Evolutionary conservation across 2,329 filamentous ascomycete genomes (phyloP).

Genomic region (Drechmeria coniospora): DNA sequence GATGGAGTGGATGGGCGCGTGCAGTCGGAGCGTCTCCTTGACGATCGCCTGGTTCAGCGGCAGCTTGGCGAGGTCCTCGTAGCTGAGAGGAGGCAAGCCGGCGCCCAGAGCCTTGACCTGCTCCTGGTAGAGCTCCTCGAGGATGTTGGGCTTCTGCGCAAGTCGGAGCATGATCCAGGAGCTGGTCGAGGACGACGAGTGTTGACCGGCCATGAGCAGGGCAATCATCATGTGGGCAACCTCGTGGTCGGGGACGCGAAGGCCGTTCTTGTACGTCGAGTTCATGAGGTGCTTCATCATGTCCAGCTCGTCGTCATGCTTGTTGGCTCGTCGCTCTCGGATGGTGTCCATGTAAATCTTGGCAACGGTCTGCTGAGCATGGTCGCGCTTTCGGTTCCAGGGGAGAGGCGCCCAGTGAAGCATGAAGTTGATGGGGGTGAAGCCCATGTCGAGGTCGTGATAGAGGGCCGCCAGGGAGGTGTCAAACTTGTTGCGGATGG

Average conservation of each 20-base stretch:
- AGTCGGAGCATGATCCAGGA: constrained; percentile 77
- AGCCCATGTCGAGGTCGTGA: constrained; percentile 82
- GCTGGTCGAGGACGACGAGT: constrained; percentile 71
- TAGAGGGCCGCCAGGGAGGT: constrained; percentile 67
- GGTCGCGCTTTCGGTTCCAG: constrained; percentile 72
- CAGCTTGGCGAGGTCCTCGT: constrained; percentile 64
- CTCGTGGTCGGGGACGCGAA: constrained; percentile 63
- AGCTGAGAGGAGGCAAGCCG: constrained; percentile 59
- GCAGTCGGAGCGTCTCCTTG: constrained; percentile 81
- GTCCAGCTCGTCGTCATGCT: constrained; percentile 42
- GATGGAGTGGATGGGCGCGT: constrained; percentile 90
- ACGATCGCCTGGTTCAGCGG: constrained; percentile 72
- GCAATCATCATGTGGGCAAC: constrained; percentile 91
- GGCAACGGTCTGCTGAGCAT: constrained; percentile 66
- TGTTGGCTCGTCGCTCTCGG: constrained; percentile 44
- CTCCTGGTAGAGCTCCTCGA: constrained; percentile 71
- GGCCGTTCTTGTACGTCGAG: constrained; percentile 71
- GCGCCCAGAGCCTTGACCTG: constrained; percentile 59
- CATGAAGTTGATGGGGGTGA: constrained; percentile 80
- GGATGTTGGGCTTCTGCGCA: constrained; percentile 59
- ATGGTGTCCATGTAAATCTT: constrained; percentile 75
- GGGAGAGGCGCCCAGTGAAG: constrained; percentile 77
- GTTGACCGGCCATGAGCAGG: constrained; percentile 80
- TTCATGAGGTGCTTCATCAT: constrained; percentile 89
- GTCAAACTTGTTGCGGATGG: constrained; percentile 69